Evolutionary conservation across 2,329 filamentous ascomycete genomes (phyloP).

Genomic region (Boeremia lycopersici): DNA sequence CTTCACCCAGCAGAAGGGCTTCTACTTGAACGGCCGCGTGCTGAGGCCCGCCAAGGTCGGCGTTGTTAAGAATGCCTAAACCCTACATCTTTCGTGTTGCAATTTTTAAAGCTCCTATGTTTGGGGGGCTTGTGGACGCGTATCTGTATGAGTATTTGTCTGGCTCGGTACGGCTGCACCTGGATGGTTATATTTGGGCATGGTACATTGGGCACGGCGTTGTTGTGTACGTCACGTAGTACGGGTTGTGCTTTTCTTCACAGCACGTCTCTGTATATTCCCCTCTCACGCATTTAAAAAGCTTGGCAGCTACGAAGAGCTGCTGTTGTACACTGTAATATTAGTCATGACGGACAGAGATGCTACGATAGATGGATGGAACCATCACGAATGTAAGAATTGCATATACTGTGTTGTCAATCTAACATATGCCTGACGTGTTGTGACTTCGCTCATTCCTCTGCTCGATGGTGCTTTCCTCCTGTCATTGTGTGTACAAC

Average conservation of each 20-base stretch:
- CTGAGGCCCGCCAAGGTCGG: constrained; percentile 94
- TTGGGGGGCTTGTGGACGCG: constrained; percentile 1
- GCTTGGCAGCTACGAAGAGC: constrained; percentile 1
- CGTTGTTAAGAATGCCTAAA: constrained; percentile 80
- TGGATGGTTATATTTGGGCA: constrained; percentile 13
- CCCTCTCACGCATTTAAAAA: constrained; percentile 20
- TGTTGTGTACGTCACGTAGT: constrained; percentile 9
- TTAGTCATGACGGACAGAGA: constrained; percentile 9
- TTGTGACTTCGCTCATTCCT: background rate
- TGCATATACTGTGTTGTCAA: background rate
- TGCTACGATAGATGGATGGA: constrained; percentile 10
- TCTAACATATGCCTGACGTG: background rate
- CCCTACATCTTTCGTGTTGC: background rate
- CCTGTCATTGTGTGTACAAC: background rate
- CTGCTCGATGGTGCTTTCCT: background rate
- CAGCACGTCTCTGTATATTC: constrained; percentile 16
- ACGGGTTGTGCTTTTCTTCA: background rate
- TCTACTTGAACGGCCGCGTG: constrained; percentile 87
- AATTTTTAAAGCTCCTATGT: background rate
- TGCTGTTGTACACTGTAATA: constrained; percentile 18
- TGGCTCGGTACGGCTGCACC: constrained; percentile 12
- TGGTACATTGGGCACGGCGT: constrained; percentile 19
- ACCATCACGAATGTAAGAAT: constrained; percentile 9
- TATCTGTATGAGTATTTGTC: constrained; percentile 16
- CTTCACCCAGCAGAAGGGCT: constrained; percentile 93